Conservation (phyloP, 106 monocot species). For the Xerophyta viscosa region DNA sequence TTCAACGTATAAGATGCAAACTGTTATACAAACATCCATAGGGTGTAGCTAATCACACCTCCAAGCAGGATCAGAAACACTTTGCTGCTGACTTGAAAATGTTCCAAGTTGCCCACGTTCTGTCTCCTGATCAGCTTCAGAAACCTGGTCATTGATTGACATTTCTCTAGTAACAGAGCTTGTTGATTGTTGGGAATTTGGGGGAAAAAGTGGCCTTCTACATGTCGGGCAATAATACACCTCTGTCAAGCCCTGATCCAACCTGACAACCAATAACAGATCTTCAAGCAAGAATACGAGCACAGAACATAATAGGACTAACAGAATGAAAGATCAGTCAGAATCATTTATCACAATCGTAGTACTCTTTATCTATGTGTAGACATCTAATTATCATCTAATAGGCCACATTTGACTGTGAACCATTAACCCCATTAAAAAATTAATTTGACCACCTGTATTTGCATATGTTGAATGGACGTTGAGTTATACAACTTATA, state of each 20-base stretch:
- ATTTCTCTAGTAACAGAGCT: slow-evolving; percentile 14
- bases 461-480: no score
- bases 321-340: no score
- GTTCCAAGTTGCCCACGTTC: slow-evolving; percentile 14
- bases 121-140: slow-evolving; percentile 29
- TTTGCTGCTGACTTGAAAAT: slow-evolving; percentile 34
- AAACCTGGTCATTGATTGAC: slow-evolving; percentile 19
- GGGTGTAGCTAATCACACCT: slow-evolving; percentile 28
- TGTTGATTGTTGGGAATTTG: slow-evolving; percentile 20
- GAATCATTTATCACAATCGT: no score
- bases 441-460: no score
- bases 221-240: slow-evolving; percentile 96
- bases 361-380: no score
- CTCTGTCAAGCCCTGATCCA: slow-evolving; percentile 82
- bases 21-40: no score
- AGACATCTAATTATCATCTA: no score
- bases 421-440: no score
- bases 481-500: no score
- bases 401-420: no score
- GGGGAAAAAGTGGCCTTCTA: slow-evolving; percentile 75
- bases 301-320: neutral
- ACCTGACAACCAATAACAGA: slow-evolving; percentile 35
- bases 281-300: neutral
- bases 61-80: slow-evolving; percentile 50
- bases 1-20: neutral